Evolutionary conservation across 768 basidiomycete species (phyloP).

Genomic region (Lactarius psammicola): DNA sequence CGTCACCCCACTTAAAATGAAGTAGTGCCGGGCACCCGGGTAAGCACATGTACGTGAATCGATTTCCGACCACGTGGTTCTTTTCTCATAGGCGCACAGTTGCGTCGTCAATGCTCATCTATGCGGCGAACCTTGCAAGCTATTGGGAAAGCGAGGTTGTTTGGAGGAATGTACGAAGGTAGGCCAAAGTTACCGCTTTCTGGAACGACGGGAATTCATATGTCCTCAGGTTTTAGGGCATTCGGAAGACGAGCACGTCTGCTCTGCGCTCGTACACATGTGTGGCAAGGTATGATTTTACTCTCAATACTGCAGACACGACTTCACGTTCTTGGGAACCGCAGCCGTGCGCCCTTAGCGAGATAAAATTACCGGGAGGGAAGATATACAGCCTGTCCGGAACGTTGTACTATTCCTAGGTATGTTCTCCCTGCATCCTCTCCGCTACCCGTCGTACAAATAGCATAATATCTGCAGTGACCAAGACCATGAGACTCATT

Average conservation of each 20-base stretch:
- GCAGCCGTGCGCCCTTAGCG: conserved; percentile 15
- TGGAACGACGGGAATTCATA: not conserved
- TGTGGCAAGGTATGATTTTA: conserved; percentile 48
- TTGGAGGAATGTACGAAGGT: conserved; percentile 52
- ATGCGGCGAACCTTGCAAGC: conserved; percentile 51
- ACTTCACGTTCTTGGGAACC: not conserved
- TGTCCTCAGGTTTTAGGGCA: conserved; percentile 46
- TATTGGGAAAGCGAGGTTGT: conserved; percentile 50
- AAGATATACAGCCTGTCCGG: conserved; percentile 6
- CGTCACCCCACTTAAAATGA: not conserved
- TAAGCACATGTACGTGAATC: conserved; percentile 48
- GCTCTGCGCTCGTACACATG: conserved; percentile 51
- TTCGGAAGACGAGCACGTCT: conserved; percentile 48
- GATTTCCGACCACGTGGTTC: not conserved
- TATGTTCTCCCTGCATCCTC: not conserved
- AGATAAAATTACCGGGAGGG: not conserved
- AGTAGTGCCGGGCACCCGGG: conserved; percentile 56
- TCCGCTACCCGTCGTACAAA: not conserved
- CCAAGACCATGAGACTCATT: conserved; percentile 44
- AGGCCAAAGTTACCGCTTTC: not conserved
- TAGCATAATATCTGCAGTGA: conserved; percentile 37
- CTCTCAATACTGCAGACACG: not conserved
- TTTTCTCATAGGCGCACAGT: conserved; percentile 47
- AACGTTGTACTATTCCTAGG: not conserved
- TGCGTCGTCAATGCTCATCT: conserved; percentile 50